Percentiles rank a stretch among this genome's conserved stretches.
Conservation (phyloP, 306 rosid species). For the Casuarina equisetifolia region DNA sequence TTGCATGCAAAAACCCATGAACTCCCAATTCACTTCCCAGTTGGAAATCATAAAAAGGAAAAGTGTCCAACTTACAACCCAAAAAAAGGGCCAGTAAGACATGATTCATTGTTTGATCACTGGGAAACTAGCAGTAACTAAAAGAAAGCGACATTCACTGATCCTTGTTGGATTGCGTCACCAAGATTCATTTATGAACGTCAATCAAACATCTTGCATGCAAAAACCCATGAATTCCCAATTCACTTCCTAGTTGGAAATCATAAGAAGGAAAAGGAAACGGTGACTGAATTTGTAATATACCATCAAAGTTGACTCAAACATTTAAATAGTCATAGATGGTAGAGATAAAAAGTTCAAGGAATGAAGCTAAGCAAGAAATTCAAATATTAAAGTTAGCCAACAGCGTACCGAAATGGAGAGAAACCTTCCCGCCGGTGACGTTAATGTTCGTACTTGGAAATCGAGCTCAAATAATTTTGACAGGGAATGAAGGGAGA, state of each 20-base stretch:
- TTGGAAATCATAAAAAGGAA: too few species aligned
- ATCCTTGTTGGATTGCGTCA: background rate
- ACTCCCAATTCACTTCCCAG: too few species aligned
- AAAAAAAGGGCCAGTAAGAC: background rate
- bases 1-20: constrained; percentile 4
- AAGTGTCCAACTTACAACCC: background rate
- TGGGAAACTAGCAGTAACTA: background rate
- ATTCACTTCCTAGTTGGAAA: too few species aligned
- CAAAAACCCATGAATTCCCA: background rate
- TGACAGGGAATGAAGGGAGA: background rate
- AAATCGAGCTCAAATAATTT: background rate
- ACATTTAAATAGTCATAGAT: background rate
- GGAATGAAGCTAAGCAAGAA: background rate
- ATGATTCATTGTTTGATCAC: background rate
- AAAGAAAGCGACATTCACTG: background rate
- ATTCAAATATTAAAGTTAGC: too few species aligned
- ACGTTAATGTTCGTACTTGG: background rate
- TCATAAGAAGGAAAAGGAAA: too few species aligned
- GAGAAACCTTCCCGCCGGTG: background rate
- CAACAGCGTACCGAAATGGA: background rate
- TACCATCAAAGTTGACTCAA: background rate
- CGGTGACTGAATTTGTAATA: too few species aligned
- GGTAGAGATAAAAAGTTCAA: background rate
- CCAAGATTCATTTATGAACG: constrained; percentile 5
- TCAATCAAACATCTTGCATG: constrained; percentile 27